These are phyloP conservation scores for Microdochium nivale DNA, from an alignment of 2,329 filamentous ascomycete species.

Conservation along the genomic window DNA sequence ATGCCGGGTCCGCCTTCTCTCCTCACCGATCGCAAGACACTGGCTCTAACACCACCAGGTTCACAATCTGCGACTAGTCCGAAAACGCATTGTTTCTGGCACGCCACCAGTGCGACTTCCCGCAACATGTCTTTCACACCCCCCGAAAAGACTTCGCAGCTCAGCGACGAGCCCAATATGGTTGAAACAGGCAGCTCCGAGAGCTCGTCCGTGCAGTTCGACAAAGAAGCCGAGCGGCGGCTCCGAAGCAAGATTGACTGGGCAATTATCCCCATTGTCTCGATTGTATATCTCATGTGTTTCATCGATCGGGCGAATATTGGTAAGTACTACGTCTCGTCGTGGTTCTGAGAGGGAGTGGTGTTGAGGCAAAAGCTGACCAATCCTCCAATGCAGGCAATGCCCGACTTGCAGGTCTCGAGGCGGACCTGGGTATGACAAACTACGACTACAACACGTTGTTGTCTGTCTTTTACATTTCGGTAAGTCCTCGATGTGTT, in stretches of 20 bases:
- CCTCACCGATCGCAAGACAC: too few relatives aligned
- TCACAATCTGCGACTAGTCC: too few relatives aligned
- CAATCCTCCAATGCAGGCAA: conserved; percentile 41
- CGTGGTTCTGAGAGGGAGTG: too few relatives aligned
- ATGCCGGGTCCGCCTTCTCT: too few relatives aligned
- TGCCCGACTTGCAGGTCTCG: conserved; percentile 56
- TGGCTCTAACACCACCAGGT: too few relatives aligned
- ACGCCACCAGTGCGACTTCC: too few relatives aligned
- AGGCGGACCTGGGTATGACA: conserved; percentile 48
- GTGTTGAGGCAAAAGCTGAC: conserved; percentile 1
- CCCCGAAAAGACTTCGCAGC: too few relatives aligned
- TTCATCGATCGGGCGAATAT: conserved; percentile 65
- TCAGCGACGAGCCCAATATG: not conserved
- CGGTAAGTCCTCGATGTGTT: too few relatives aligned
- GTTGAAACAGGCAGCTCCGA: not conserved
- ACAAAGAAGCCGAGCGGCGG: conserved; percentile 44
- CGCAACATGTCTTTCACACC: too few relatives aligned
- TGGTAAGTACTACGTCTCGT: too few relatives aligned
- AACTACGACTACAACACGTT: conserved; percentile 63
- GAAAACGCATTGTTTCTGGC: too few relatives aligned
- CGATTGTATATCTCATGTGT: conserved; percentile 59
- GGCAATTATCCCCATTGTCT: conserved; percentile 53
- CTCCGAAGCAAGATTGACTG: conserved; percentile 55
- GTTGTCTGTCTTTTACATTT: conserved; percentile 62
- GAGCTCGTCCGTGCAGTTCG: conserved; percentile 36